Evolutionary conservation across 768 basidiomycete species (phyloP).

Genomic region (Boletus pseudo-olivaceus): DNA sequence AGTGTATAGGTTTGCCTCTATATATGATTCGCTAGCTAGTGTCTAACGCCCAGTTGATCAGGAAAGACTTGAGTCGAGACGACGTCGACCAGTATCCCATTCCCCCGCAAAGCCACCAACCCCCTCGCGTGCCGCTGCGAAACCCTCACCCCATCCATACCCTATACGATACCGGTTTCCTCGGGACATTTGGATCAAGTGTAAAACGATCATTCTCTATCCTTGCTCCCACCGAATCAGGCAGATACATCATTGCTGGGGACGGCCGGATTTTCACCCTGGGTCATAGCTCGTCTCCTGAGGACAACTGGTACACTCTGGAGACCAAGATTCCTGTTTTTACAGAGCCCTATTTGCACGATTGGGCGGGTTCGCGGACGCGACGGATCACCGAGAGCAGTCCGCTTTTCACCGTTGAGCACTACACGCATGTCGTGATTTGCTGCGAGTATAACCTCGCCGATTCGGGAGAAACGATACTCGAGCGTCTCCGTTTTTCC

Average conservation of each 20-base stretch:
- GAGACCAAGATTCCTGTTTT: conserved; percentile 21
- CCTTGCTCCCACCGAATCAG: conserved; percentile 44
- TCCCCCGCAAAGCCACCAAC: conserved; percentile 55
- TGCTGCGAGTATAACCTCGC: conserved; percentile 52
- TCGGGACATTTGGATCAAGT: conserved; percentile 22
- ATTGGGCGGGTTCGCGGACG: conserved; percentile 29
- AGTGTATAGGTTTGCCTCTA: conserved; percentile 52
- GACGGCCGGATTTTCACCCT: conserved; percentile 48
- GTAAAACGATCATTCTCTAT: conserved; percentile 43
- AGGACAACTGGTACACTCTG: conserved; percentile 27
- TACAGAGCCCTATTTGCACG: conserved; percentile 8
- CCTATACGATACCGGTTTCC: conserved; percentile 46
- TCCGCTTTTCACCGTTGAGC: conserved; percentile 56
- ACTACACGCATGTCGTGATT: conserved; percentile 52
- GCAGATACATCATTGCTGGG: conserved; percentile 46
- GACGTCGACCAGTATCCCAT: conserved; percentile 51
- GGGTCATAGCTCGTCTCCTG: conserved; percentile 17
- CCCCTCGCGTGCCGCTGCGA: conserved; percentile 58
- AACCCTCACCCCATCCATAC: conserved; percentile 47
- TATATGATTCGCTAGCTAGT: neutral
- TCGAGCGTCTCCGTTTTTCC: conserved; percentile 33
- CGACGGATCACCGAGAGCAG: conserved; percentile 45
- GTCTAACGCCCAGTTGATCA: conserved; percentile 24
- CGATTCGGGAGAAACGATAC: conserved; percentile 26
- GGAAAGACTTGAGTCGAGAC: conserved; percentile 39